Conservation (phyloP, 2,329 filamentous ascomycete genomes). For the Sporothrix luriei region DNA sequence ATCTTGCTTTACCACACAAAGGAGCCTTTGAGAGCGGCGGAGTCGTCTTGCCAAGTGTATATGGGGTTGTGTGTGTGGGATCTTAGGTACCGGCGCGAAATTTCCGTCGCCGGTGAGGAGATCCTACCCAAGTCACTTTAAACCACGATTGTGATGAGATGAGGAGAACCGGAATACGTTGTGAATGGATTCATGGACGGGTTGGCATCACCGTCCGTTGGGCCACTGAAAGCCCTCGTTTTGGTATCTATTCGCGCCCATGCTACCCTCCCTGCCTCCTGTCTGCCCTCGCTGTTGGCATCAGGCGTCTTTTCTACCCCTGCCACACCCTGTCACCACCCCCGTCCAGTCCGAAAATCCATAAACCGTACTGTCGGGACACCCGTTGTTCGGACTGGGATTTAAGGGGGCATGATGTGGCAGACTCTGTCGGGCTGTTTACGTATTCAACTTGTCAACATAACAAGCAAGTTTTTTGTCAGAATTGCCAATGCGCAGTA, state of each 20-base stretch:
- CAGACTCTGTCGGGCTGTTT: neutral
- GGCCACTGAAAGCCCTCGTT: neutral
- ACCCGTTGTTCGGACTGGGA: conserved; percentile 8
- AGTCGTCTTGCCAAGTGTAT: no score
- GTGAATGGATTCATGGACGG: no score
- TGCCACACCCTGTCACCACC: conserved; percentile 6
- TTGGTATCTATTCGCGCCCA: conserved; percentile 5
- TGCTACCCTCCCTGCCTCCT: conserved; percentile 10
- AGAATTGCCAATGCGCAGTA: neutral
- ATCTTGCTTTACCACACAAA: no score
- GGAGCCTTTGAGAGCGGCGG: no score
- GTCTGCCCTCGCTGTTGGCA: neutral
- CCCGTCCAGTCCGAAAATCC: conserved; percentile 24
- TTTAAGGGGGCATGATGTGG: neutral
- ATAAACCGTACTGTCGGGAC: conserved; percentile 34
- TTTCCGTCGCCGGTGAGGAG: no score
- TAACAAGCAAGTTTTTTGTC: no score
- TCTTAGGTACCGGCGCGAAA: no score
- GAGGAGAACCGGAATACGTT: no score
- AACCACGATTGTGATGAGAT: no score
- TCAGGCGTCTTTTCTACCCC: neutral
- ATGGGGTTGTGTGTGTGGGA: no score
- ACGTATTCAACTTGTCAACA: no score
- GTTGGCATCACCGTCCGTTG: neutral
- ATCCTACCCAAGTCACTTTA: no score